These are phyloP conservation scores for Trametes cinnabarina DNA, from an alignment of 768 basidiomycete genomes.

Conservation along the genomic window DNA sequence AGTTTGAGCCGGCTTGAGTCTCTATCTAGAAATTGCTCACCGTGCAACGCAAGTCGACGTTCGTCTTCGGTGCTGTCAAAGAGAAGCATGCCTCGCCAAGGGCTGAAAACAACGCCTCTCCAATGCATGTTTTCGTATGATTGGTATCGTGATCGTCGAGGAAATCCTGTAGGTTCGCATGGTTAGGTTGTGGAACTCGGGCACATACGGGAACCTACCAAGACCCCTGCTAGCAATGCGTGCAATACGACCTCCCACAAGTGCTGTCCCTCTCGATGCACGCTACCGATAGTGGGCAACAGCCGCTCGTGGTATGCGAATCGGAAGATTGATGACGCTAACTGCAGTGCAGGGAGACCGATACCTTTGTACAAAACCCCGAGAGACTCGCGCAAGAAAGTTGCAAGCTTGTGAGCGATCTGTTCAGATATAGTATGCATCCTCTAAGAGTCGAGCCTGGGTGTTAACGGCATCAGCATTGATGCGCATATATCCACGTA, in stretches of 20 bases:
- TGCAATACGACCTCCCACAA: slow-evolving; percentile 48
- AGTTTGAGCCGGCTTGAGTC: no score
- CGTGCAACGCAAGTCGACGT: slow-evolving; percentile 30
- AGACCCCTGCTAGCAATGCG: slow-evolving; percentile 51
- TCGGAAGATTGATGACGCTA: slow-evolving; percentile 41
- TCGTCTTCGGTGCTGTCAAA: slow-evolving; percentile 23
- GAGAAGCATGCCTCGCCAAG: slow-evolving; percentile 41
- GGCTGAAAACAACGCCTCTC: slow-evolving; percentile 29
- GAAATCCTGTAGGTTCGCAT: slow-evolving; percentile 17
- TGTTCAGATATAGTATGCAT: slow-evolving; percentile 37
- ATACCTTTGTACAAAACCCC: slow-evolving; percentile 44
- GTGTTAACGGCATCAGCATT: not conserved
- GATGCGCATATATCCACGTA: slow-evolving; percentile 23
- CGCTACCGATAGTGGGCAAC: slow-evolving; percentile 24
- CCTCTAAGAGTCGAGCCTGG: slow-evolving; percentile 30
- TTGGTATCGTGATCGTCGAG: slow-evolving; percentile 30
- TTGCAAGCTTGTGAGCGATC: slow-evolving; percentile 37
- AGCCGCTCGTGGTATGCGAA: slow-evolving; percentile 41
- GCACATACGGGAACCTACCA: slow-evolving; percentile 34
- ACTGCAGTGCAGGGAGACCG: slow-evolving; percentile 39
- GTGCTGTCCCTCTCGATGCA: slow-evolving; percentile 20
- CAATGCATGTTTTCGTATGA: slow-evolving; percentile 26
- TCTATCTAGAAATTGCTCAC: no score
- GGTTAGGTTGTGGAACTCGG: not conserved
- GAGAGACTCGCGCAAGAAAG: slow-evolving; percentile 43